Evolutionary conservation across 805 yeast genomes (phyloP), one percentile per base, ranked within the genome.

Genomic region (Groenewaldozyma salmanticensis): DNA sequence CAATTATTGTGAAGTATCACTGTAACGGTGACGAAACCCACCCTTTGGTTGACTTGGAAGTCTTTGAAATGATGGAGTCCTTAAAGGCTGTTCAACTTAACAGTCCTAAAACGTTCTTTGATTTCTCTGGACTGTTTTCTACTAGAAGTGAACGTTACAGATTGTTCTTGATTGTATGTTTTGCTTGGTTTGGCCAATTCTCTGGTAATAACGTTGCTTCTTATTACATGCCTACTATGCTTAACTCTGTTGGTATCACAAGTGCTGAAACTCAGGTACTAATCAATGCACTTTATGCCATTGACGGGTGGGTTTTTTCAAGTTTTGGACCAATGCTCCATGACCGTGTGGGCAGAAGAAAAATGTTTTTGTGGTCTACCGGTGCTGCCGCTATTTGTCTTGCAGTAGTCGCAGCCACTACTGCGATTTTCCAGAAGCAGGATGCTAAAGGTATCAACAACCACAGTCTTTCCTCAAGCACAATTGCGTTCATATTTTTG

Each of bases 221-320:
- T 18, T 45, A 43, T 29, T 43, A 37, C 19, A 57, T 73, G 48
- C 61, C 64, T 46, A 64, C 64, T 50, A 78, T 76, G 16, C 64
- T 75, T 47, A 21, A 27, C 11, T 35, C 44, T 11, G 44, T 42
- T n/a, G 47, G 47, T 19, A 40, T 40, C 22, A 40, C 44, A 16
- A 35, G 40, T 17, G 27, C 42, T 9, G 39, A 42, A 5, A 38
- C 48, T 15, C 32, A 33, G 15, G 32, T 45, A 9, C 40, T 40
- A 32, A 27, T 18, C 37, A 45, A 45, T 22, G 34, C 43, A 17
- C 44, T 46, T 20, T 33, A 33, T 19, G 32, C 17, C 24, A 17
- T 37, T 18, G 31, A 21, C 21, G 29, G 32, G 19, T 35, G 40
- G 19, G 38, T 24, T 3, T 13, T 33, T 35, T 32, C 51, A 4